Evolutionary conservation across 2,329 filamentous ascomycete genomes (phyloP).

Genomic region (Colletotrichum plurivorum): DNA sequence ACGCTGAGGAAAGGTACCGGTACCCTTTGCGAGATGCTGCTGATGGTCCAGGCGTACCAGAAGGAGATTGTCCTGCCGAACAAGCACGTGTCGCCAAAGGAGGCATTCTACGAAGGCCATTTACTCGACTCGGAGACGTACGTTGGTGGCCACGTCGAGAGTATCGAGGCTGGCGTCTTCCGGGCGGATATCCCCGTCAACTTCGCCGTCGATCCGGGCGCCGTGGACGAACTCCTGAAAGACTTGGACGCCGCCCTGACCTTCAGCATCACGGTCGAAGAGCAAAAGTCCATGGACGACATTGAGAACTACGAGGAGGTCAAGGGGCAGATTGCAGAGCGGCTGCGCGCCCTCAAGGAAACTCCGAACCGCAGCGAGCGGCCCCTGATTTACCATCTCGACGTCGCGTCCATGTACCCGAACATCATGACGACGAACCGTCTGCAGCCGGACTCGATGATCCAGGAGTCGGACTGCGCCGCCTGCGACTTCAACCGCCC

Average conservation of each 20-base stretch:
- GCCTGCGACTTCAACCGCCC: slow-evolving; percentile 98
- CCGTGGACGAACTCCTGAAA: slow-evolving; percentile 87
- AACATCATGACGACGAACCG: slow-evolving; percentile 99
- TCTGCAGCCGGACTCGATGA: slow-evolving; percentile 98
- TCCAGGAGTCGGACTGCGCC: slow-evolving; percentile 94
- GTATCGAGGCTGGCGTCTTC: slow-evolving; percentile 98
- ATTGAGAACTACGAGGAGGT: slow-evolving; percentile 87
- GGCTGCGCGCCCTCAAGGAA: slow-evolving; percentile 79
- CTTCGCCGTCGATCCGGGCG: slow-evolving; percentile 89
- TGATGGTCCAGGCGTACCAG: slow-evolving; percentile 98
- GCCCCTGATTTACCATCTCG: slow-evolving; percentile 96
- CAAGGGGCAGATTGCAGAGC: slow-evolving; percentile 83
- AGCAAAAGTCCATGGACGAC: slow-evolving; percentile 85
- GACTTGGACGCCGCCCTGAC: slow-evolving; percentile 91
- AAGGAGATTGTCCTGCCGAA: slow-evolving; percentile 94
- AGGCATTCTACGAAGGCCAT: slow-evolving; percentile 97
- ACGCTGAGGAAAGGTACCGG: slow-evolving; percentile 95
- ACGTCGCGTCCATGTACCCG: slow-evolving; percentile 99
- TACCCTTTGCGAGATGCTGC: slow-evolving; percentile 98
- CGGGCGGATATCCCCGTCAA: slow-evolving; percentile 95
- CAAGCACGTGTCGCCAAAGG: slow-evolving; percentile 91
- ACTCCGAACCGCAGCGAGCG: slow-evolving; percentile 88
- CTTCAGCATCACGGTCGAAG: slow-evolving; percentile 88
- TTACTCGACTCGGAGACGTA: slow-evolving; percentile 97
- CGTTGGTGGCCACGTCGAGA: slow-evolving; percentile 98